phyloP scores from a whole-genome alignment of 768 basidiomycete species.

The Russula griseocarnosa region DNA sequence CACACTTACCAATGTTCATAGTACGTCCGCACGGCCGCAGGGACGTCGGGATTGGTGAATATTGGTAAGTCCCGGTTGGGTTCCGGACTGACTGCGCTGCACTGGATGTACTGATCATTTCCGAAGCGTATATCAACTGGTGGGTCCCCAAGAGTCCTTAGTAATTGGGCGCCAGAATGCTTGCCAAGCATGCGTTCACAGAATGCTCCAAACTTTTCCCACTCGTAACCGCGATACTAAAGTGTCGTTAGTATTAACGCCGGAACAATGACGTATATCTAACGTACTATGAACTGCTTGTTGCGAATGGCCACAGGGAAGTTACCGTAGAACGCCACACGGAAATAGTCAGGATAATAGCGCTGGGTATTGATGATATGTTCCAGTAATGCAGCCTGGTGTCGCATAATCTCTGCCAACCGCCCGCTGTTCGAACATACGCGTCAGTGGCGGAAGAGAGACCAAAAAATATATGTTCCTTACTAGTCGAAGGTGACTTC shows the following conservation, averaged over 20 bases:
- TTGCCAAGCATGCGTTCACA: constrained; percentile 91
- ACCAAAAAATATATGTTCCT: constrained; percentile 30
- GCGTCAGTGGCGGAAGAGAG: constrained; percentile 18
- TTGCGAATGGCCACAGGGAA: constrained; percentile 81
- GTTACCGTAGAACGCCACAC: constrained; percentile 89
- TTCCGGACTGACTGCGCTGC: constrained; percentile 80
- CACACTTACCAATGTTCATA: constrained; percentile 72
- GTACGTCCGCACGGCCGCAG: constrained; percentile 72
- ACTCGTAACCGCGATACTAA: constrained; percentile 90
- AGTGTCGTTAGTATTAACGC: constrained; percentile 7
- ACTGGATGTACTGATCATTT: constrained; percentile 81
- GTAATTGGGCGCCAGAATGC: constrained; percentile 76
- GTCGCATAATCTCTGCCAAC: constrained; percentile 78
- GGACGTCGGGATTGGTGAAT: constrained; percentile 82
- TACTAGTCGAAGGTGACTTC: constrained; percentile 91
- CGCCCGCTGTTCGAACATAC: constrained; percentile 49
- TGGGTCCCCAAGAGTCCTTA: constrained; percentile 72
- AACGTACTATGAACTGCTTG: constrained; percentile 83
- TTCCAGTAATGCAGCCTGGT: constrained; percentile 84
- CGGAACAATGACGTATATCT: neutral
- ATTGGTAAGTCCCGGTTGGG: constrained; percentile 73
- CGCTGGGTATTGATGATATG: constrained; percentile 80
- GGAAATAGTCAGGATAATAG: constrained; percentile 89
- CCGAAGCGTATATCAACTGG: constrained; percentile 77
- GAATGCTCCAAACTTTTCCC: constrained; percentile 89